Conservation (phyloP, 495 filamentous ascomycete genomes). For the Podospora pseudocomata region DNA sequence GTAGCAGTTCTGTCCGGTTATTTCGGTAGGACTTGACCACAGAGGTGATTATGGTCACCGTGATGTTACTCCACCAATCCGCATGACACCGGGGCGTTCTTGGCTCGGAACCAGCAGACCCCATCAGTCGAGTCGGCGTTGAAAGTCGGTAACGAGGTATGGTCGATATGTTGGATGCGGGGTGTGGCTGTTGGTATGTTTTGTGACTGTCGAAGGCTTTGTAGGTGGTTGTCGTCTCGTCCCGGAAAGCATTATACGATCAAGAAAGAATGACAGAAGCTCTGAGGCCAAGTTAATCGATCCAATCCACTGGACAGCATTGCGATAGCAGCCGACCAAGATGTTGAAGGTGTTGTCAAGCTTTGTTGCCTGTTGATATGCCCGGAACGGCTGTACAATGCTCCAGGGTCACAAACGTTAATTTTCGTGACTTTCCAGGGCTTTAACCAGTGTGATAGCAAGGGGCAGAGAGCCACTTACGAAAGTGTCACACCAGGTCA, state of each 20-base stretch:
- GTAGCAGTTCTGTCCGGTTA: constrained; percentile 9
- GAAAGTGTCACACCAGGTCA: too few relatives aligned
- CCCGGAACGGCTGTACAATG: background rate
- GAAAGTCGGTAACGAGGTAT: background rate
- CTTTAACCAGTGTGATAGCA: too few relatives aligned
- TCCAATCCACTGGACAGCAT: background rate
- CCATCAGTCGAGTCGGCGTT: background rate
- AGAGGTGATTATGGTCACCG: background rate
- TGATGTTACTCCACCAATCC: constrained; percentile 16
- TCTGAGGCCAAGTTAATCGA: background rate
- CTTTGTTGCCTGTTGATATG: background rate
- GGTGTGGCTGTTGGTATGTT: too few relatives aligned
- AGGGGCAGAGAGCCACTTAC: too few relatives aligned
- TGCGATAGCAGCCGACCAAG: background rate
- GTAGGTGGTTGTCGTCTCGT: too few relatives aligned
- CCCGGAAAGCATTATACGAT: too few relatives aligned
- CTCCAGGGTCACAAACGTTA: too few relatives aligned
- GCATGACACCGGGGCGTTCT: background rate
- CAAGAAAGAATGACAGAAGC: background rate
- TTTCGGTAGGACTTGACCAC: constrained; percentile 7
- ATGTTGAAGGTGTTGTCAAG: background rate
- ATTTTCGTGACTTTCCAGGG: too few relatives aligned
- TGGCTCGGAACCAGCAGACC: constrained; percentile 2
- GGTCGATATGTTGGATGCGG: background rate
- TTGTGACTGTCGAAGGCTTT: too few relatives aligned